Evolutionary conservation across 371 early-diverging fungal genomes (phyloP).

Genomic region (Choanephora cucurbitarum): DNA sequence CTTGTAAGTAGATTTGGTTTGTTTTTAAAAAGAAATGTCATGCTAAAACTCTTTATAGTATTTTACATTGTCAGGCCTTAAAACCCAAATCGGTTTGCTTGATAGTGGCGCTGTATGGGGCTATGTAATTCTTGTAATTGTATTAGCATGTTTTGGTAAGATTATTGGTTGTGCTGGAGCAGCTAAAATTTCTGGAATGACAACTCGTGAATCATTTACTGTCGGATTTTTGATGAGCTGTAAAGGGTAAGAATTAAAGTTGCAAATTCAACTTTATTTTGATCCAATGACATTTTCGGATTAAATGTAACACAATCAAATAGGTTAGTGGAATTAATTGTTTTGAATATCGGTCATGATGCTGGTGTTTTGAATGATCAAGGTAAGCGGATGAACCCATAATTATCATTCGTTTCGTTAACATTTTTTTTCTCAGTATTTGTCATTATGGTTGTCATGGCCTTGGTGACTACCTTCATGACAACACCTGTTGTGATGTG

Average conservation of each 20-base stretch:
- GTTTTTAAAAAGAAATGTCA: no score
- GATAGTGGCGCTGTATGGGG: slow-evolving; percentile 78
- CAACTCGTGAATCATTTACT: slow-evolving; percentile 82
- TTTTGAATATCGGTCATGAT: slow-evolving; percentile 87
- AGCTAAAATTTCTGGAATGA: slow-evolving; percentile 68
- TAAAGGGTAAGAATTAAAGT: slow-evolving; percentile 66
- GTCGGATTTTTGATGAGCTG: slow-evolving; percentile 95
- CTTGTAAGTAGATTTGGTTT: slow-evolving; percentile 50
- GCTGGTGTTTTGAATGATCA: slow-evolving; percentile 79
- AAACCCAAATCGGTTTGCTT: slow-evolving; percentile 80
- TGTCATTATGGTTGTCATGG: slow-evolving; percentile 91
- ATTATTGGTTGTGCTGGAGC: slow-evolving; percentile 81
- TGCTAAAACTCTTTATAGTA: no score
- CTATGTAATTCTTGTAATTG: slow-evolving; percentile 72
- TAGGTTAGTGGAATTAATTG: slow-evolving; percentile 89
- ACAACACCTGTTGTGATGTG: slow-evolving; percentile 66
- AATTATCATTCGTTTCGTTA: slow-evolving; percentile 7
- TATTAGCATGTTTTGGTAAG: slow-evolving; percentile 85
- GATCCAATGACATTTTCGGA: slow-evolving; percentile 22
- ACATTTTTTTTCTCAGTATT: slow-evolving; percentile 66
- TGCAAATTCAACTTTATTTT: slow-evolving; percentile 7
- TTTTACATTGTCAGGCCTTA: slow-evolving; percentile 91
- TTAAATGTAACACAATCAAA: slow-evolving; percentile 2
- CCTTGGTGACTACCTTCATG: slow-evolving; percentile 78
- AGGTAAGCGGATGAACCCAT: slow-evolving; percentile 21